Percentiles rank a stretch among this genome's conserved stretches.
Conservation (phyloP, 1,139 yeast genomes). For the Blastobotrys petasosporus region DNA sequence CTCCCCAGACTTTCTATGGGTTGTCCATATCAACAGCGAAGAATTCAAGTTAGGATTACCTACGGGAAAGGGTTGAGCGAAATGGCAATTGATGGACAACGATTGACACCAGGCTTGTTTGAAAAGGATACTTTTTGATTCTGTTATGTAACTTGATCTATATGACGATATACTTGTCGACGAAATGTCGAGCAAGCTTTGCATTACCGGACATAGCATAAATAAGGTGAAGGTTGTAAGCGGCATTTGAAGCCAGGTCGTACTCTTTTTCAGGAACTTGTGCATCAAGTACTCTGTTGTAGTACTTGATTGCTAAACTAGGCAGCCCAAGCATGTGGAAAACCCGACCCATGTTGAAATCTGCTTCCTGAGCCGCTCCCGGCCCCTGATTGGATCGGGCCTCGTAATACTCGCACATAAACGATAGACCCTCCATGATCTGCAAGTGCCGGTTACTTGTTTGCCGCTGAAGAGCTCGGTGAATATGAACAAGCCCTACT, state of each 20-base stretch:
- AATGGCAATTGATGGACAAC: too few relatives aligned
- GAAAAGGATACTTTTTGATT: too few relatives aligned
- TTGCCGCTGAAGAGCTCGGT: conserved; percentile 86
- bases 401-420: conserved; percentile 62
- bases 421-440: conserved; percentile 78
- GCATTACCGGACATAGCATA: conserved; percentile 73
- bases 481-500: conserved; percentile 78
- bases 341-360: conserved; percentile 76
- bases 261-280: conserved; percentile 37
- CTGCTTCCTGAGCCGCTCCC: conserved; percentile 65
- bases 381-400: conserved; percentile 38
- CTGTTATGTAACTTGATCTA: too few relatives aligned
- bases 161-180: conserved; percentile 53
- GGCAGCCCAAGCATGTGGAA: conserved; percentile 79
- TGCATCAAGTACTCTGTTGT: conserved; percentile 52
- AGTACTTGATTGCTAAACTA: conserved; percentile 64
- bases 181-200: conserved; percentile 52
- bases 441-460: conserved; percentile 83
- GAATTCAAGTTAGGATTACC: too few relatives aligned
- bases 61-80: too few relatives aligned
- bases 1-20: too few relatives aligned
- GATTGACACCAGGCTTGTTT: too few relatives aligned
- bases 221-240: conserved; percentile 72
- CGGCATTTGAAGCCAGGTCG: conserved; percentile 69
- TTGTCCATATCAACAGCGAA: too few relatives aligned